Evolutionary conservation across 805 yeast species (phyloP), one percentile per base, ranked within the genome.

Genomic region (Komagataella phaffii): DNA sequence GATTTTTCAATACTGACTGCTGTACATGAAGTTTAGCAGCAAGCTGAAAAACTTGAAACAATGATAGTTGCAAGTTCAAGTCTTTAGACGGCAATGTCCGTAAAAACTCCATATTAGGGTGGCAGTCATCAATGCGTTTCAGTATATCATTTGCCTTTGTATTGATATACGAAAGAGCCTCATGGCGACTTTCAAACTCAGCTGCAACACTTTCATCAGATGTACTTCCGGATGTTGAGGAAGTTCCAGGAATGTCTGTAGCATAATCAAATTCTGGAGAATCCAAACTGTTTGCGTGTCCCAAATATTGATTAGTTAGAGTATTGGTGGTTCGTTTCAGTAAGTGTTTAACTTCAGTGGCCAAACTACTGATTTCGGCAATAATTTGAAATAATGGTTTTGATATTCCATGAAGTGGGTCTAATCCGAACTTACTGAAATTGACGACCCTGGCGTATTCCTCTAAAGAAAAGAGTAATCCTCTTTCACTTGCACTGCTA

Each of bases 321-420:
- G 66, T 62, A 14, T 55, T 56, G 14, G 62, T 61, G 18, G 62
- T 61, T 14, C 57, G 55, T 49, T 64, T 62, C 51, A 66, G 57
- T 30, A 66, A 57, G 45, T 66, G 67, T 54, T 77, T 75, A 46
- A 79, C 69, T 54, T 75, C 77, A 55, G 74, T 75, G 6, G 82
- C 79, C 53, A 86, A 64, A 24, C 76, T 75, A 45, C 80, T 79
- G 45, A 86, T 81, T 54, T 82, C 84, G 6, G 89, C 91, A 53
- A 86, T 72, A 17, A 81, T 65, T 47, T 76, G 72, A 62, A 79
- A 82, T n/a, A 87, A 64, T 2, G 82, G 81, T 55, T 85, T 80
- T 21, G 85, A 82, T 12, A 85, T 74, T 3, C 93, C 93, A 52
- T 83, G 77, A 49, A 86, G 68, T 1, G 95, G 86, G 64, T 84